Evolutionary conservation across 345 rosid species (phyloP).

Genomic region (Eutrema yunnanense): DNA sequence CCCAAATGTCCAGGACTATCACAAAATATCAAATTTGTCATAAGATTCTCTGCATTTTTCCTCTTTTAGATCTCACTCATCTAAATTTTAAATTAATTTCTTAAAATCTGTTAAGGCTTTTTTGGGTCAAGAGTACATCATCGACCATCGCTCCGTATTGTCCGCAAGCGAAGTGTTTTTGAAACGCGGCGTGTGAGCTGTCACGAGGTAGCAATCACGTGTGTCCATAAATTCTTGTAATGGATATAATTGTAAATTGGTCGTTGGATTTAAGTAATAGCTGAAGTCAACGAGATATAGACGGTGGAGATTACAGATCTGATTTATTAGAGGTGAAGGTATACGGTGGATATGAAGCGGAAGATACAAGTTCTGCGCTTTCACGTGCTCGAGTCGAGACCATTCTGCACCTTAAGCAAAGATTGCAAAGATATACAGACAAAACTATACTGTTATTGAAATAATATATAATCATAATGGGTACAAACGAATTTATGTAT

Average conservation of each 20-base stretch:
- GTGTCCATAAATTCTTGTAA: not conserved
- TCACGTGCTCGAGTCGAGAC: conserved; percentile 24
- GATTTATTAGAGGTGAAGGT: not conserved
- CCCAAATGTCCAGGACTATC: too few species aligned
- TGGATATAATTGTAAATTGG: not conserved
- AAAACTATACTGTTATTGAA: not conserved
- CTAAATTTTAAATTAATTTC: not conserved
- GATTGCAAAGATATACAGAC: not conserved
- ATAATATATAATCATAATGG: not conserved
- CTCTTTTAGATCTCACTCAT: conserved; percentile 16
- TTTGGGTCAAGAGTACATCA: conserved; percentile 20
- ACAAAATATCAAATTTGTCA: not conserved
- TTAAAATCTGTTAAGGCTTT: not conserved
- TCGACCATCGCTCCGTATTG: conserved; percentile 31
- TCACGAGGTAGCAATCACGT: conserved; percentile 15
- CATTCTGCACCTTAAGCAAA: conserved; percentile 11
- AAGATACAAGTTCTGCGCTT: not conserved
- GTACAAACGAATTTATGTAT: not conserved
- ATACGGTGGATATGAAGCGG: conserved; percentile 5
- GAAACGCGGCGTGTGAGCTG: conserved; percentile 34
- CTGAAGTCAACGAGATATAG: not conserved
- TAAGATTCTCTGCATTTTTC: conserved; percentile 22
- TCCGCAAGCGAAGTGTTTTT: conserved; percentile 29
- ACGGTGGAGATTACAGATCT: conserved; percentile 15
- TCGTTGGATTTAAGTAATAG: not conserved